Base-by-base conservation (phyloP, 1,284 basidiomycete species). In the Sporisorium graminicola region DNA sequence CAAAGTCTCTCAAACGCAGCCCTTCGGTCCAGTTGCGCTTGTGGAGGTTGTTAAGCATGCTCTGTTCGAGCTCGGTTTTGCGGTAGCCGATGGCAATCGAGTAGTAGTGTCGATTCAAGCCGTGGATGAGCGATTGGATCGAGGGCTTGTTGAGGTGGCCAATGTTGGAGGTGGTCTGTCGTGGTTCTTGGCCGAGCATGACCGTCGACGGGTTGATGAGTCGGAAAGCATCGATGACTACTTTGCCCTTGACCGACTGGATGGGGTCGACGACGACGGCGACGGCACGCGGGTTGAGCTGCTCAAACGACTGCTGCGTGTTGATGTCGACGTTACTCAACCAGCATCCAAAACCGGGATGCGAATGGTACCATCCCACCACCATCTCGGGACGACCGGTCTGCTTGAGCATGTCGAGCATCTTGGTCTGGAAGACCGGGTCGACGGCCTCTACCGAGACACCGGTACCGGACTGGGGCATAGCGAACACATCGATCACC, bases 341-440 rank as follows among this genome's bases (percentile, higher is more conserved):
- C 97, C 97, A 99, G 87, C 97, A 99, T 6, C 97, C 97, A 86
- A 99, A 99, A 31, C 97, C 97, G 59, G 97, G 97, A 88, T 99
- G 97, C 53, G 97, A 99, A 87, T 99, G 97, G 86, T 99, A 99
- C 97, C 97, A 99, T 9, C 97, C 97, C 0, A 99, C 97, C 12
- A 99, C 97, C 91, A 93, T 95, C 88, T 99, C 97, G 53, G 96
- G 94, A 80, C 95, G 89, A 68, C 97, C 97, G 2, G 97, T 99
- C 88, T 99, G 97, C 87, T 99, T 99, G 82, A 99, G 88, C 95
- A 99, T 99, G 78, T 99, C 97, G 69, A 98, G 89, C 97, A 99
- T 99, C 87, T 93, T 98, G 18, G 92, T 93, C 87, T 99, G 97
- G 88, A 99, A 99, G 37, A 99, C 97, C 78, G 98, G 95, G 87